Conservation (phyloP, 2,329 filamentous ascomycete species). For the Trichoderma aggressivum region DNA sequence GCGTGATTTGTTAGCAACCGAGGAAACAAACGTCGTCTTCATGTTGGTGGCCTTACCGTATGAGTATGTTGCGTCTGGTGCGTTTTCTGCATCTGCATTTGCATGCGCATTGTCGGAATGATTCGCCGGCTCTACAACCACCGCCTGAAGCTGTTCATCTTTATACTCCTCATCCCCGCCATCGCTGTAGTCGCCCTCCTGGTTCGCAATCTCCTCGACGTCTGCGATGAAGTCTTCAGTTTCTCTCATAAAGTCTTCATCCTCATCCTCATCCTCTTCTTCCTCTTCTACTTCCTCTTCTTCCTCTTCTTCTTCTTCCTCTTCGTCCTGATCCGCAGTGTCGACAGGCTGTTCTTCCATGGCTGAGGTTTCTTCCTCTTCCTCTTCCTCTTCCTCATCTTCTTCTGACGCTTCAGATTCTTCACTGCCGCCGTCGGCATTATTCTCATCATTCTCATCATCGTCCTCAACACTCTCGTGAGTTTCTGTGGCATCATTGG, state of each 20-base stretch:
- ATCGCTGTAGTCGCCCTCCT: slow-evolving; percentile 1
- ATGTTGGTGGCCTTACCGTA: slow-evolving; percentile 26
- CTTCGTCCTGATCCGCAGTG: slow-evolving; percentile 9
- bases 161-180: background rate
- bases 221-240: slow-evolving; percentile 20
- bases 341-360: slow-evolving; percentile 19
- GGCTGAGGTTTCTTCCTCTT: slow-evolving; percentile 21
- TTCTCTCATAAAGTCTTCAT: slow-evolving; percentile 6
- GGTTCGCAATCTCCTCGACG: slow-evolving; percentile 21
- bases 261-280: slow-evolving; percentile 15
- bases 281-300: slow-evolving; percentile 13
- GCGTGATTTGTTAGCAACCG: slow-evolving; percentile 26
- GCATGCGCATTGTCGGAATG: background rate
- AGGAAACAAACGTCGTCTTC: slow-evolving; percentile 23
- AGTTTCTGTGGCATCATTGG: background rate
- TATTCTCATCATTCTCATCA: background rate
- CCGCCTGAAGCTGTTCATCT: slow-evolving; percentile 1
- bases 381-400: slow-evolving; percentile 18
- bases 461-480: background rate
- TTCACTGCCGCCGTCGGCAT: background rate
- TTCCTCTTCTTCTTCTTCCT: background rate
- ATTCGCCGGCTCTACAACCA: background rate
- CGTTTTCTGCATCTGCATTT: background rate
- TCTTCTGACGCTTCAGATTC: slow-evolving; percentile 20
- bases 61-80: slow-evolving; percentile 19